phyloP scores from a whole-genome alignment of 2,329 filamentous ascomycete genomes.

The Tolypocladium album region DNA sequence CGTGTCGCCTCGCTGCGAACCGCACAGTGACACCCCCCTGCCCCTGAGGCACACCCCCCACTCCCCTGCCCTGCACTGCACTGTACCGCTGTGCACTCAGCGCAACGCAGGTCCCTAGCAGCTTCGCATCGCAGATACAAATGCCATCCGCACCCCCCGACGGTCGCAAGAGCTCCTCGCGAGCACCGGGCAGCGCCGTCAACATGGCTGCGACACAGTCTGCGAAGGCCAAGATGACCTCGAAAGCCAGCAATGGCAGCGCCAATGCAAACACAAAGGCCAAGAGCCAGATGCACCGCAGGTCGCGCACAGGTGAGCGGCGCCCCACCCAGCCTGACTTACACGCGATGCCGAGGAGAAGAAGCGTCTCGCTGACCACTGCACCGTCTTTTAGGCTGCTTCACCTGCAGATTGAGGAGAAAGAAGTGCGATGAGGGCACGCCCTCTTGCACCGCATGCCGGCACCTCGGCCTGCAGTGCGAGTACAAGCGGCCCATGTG shows the following conservation, averaged over 20 bases:
- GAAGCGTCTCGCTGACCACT: conserved; percentile 2
- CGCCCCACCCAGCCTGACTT: conserved; percentile 13
- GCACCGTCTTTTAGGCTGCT: conserved; percentile 40
- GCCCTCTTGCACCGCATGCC: conserved; percentile 54
- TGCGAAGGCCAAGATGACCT: conserved; percentile 46
- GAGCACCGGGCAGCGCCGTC: conserved; percentile 32
- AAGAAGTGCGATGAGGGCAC: conserved; percentile 61
- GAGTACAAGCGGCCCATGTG: conserved; percentile 95
- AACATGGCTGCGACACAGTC: conserved; percentile 53
- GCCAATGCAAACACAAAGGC: conserved; percentile 40
- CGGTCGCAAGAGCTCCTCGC: conserved; percentile 38
- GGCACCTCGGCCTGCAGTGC: conserved; percentile 70
- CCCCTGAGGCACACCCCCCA: conserved; percentile 10
- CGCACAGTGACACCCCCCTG: conserved; percentile 4
- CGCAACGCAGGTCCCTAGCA: background rate
- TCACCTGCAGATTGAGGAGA: conserved; percentile 55
- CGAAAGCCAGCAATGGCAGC: conserved; percentile 37
- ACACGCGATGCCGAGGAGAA: conserved; percentile 8
- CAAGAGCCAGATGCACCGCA: conserved; percentile 80
- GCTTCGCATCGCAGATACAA: conserved; percentile 20
- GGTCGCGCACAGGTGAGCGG: conserved; percentile 80
- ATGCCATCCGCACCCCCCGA: conserved; percentile 59
- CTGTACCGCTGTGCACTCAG: background rate
- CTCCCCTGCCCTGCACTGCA: conserved; percentile 13
- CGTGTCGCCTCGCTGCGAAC: background rate